Evolutionary conservation across 2,329 filamentous ascomycete genomes (phyloP).

Genomic region (Cryphonectria carpinicola): DNA sequence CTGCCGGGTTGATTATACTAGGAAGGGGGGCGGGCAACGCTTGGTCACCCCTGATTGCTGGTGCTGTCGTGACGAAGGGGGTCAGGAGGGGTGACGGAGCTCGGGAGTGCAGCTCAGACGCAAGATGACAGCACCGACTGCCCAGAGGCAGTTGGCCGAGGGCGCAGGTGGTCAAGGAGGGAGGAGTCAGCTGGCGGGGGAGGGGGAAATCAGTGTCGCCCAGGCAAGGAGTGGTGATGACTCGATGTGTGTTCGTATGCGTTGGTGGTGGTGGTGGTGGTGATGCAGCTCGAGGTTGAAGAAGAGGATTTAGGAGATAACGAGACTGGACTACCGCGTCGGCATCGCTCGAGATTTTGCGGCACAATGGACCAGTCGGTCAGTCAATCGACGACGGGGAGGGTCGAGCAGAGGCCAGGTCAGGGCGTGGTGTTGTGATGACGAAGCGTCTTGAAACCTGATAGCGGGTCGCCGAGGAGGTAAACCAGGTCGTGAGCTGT

Average conservation of each 20-base stretch:
- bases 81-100: not conserved
- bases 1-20: slow-evolving; percentile 24
- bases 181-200: not conserved
- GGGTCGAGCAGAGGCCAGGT: not conserved
- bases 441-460: slow-evolving; percentile 8
- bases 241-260: slow-evolving; percentile 11
- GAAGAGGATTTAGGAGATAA: slow-evolving; percentile 24
- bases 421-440: not conserved
- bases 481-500: slow-evolving; percentile 8
- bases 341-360: slow-evolving; percentile 24
- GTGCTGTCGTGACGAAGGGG: slow-evolving; percentile 11
- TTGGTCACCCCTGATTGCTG: not conserved
- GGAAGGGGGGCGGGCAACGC: slow-evolving; percentile 18
- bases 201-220: not conserved
- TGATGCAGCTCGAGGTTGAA: slow-evolving; percentile 10
- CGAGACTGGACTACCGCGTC: slow-evolving; percentile 23
- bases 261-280: slow-evolving; percentile 8
- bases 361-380: slow-evolving; percentile 6
- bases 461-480: not conserved
- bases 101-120: slow-evolving; percentile 10
- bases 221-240: slow-evolving; percentile 16
- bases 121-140: slow-evolving; percentile 11
- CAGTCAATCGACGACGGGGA: not conserved
- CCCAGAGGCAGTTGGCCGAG: slow-evolving; percentile 12
- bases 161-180: slow-evolving; percentile 2